Evolutionary conservation across 345 rosid species (phyloP).

Genomic region (Heritiera littoralis): DNA sequence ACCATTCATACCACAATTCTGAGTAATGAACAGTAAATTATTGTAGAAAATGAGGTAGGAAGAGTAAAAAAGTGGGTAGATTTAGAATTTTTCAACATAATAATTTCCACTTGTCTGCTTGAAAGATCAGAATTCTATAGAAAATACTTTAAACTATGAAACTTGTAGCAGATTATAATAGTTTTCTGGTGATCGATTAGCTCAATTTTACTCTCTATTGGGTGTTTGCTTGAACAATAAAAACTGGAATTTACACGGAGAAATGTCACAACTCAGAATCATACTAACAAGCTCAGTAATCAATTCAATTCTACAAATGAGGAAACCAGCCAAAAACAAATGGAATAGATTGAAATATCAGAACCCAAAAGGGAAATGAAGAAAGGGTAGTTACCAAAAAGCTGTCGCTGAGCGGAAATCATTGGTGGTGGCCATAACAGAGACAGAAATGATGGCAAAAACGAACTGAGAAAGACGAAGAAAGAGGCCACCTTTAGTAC

Average conservation of each 20-base stretch:
- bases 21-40: too few species aligned
- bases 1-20: too few species aligned
- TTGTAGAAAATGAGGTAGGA: too few species aligned
- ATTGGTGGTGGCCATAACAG: slow-evolving; percentile 67
- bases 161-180: neutral
- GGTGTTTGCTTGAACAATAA: neutral
- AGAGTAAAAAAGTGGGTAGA: too few species aligned
- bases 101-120: neutral
- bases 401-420: slow-evolving; percentile 72
- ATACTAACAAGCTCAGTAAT: neutral
- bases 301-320: too few species aligned
- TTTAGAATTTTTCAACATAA: neutral
- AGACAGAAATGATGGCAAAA: slow-evolving; percentile 56
- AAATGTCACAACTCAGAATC: neutral
- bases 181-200: neutral
- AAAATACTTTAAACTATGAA: neutral
- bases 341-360: neutral
- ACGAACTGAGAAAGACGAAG: slow-evolving; percentile 63
- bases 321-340: neutral
- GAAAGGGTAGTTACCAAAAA: slow-evolving; percentile 46
- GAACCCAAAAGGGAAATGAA: slow-evolving; percentile 2
- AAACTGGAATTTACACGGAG: neutral
- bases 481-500: slow-evolving; percentile 71
- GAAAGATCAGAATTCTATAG: neutral
- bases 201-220: neutral